phyloP scores from a whole-genome alignment of 2,329 filamentous ascomycete genomes.

The Chaetomium globosum region DNA sequence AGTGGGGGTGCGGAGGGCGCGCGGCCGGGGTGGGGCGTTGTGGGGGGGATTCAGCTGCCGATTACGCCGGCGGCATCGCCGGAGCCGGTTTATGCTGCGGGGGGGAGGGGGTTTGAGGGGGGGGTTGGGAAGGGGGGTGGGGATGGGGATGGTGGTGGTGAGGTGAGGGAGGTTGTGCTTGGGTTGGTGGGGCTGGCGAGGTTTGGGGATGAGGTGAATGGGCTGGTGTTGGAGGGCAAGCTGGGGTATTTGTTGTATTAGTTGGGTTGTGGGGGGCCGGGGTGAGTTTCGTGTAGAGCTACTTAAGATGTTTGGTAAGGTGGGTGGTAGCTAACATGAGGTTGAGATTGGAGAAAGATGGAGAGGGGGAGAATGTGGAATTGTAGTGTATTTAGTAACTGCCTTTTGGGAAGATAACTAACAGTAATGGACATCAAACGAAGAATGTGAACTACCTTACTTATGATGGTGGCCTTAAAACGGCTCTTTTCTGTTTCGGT shows the following conservation, averaged over 20 bases:
- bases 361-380: background rate
- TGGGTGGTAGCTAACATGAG: too few relatives aligned
- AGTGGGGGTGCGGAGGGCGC: background rate
- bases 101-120: constrained; percentile 17
- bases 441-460: too few relatives aligned
- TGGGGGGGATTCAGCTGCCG: background rate
- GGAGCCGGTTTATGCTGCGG: constrained; percentile 27
- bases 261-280: background rate
- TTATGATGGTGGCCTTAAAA: too few relatives aligned
- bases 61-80: constrained; percentile 36
- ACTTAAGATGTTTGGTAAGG: too few relatives aligned
- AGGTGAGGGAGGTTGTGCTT: constrained; percentile 30
- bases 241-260: constrained; percentile 36
- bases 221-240: constrained; percentile 39
- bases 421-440: too few relatives aligned
- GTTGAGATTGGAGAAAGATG: background rate
- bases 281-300: too few relatives aligned
- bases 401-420: too few relatives aligned
- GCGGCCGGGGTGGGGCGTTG: constrained; percentile 3
- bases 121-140: constrained; percentile 17
- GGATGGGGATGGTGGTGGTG: constrained; percentile 26
- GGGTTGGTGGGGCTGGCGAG: constrained; percentile 30
- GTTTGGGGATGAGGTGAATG: constrained; percentile 34
- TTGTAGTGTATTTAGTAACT: too few relatives aligned
- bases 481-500: too few relatives aligned